Evolutionary conservation across 371 early-diverging fungal genomes (phyloP).

Genomic region (Apophysomyces variabilis): DNA sequence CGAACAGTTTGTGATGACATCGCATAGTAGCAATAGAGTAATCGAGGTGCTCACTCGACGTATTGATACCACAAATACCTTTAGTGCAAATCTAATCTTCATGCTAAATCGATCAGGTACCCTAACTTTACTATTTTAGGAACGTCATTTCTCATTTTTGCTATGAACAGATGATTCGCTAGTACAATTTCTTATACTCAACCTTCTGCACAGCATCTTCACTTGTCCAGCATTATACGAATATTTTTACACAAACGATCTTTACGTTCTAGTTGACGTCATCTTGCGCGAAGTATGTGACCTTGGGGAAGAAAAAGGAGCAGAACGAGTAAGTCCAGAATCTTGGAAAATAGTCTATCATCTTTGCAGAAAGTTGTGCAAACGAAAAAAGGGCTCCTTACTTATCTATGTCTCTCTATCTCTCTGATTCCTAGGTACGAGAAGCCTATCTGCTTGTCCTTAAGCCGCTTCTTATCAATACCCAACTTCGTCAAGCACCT

Average conservation of each 20-base stretch:
- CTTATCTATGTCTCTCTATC: background rate
- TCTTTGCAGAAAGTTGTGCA: background rate
- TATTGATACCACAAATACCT: slow-evolving; percentile 71
- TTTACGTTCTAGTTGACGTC: slow-evolving; percentile 83
- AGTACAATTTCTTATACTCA: slow-evolving; percentile 74
- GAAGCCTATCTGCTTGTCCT: slow-evolving; percentile 78
- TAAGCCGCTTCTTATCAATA: slow-evolving; percentile 73
- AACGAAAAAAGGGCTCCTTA: background rate
- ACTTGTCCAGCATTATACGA: slow-evolving; percentile 59
- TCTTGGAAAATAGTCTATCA: too few species aligned
- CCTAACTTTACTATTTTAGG: slow-evolving; percentile 16
- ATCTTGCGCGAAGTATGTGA: slow-evolving; percentile 78
- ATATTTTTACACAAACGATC: slow-evolving; percentile 89
- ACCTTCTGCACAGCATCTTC: slow-evolving; percentile 72
- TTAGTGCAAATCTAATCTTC: slow-evolving; percentile 84
- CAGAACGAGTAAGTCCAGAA: slow-evolving; percentile 40
- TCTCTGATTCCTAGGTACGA: slow-evolving; percentile 52
- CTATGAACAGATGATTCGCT: slow-evolving; percentile 60
- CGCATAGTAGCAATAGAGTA: slow-evolving; percentile 52
- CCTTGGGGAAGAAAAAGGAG: slow-evolving; percentile 71
- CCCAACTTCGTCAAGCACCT: slow-evolving; percentile 53
- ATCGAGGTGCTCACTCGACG: slow-evolving; percentile 61
- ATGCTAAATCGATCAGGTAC: slow-evolving; percentile 85
- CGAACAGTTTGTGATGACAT: slow-evolving; percentile 71
- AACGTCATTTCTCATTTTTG: background rate